Evolutionary conservation across 352 stramenopile species (phyloP).

Genomic region (Phytophthora quininea): DNA sequence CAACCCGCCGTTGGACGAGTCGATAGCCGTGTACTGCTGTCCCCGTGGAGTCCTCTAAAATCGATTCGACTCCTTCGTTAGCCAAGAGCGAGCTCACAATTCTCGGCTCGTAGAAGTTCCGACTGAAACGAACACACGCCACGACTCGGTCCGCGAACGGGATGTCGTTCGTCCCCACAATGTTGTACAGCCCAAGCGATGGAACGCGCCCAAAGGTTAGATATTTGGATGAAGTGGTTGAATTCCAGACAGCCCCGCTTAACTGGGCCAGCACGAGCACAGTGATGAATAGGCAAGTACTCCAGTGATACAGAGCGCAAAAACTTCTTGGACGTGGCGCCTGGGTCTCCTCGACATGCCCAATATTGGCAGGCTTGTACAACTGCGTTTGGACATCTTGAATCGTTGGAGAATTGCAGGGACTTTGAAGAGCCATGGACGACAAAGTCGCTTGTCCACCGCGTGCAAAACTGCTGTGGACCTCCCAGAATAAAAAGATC

Average conservation of each 20-base stretch:
- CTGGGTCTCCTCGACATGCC: neutral
- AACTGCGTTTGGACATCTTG: neutral
- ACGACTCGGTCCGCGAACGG: constrained; percentile 31
- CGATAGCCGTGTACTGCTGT: constrained; percentile 36
- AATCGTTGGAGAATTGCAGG: neutral
- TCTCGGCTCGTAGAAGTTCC: constrained; percentile 22
- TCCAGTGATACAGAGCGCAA: constrained; percentile 8
- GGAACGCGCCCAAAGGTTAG: neutral
- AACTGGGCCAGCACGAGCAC: constrained; percentile 4
- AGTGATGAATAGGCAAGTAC: constrained; percentile 4
- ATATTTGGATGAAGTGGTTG: neutral
- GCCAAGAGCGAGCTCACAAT: constrained; percentile 34
- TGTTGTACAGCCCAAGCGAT: neutral
- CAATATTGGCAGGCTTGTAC: neutral
- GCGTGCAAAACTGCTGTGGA: no score
- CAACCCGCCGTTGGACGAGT: constrained; percentile 11
- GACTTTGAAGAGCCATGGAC: no score
- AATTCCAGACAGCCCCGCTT: constrained; percentile 5
- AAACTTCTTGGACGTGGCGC: neutral
- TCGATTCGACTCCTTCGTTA: constrained; percentile 13
- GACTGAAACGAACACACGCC: constrained; percentile 2
- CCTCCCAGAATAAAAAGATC: no score
- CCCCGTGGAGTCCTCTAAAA: constrained; percentile 24
- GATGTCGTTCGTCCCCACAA: constrained; percentile 41
- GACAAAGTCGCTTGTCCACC: no score